Base-by-base conservation (phyloP, 1,139 yeast species). In the Yamadazyma spencermartinsiae region DNA sequence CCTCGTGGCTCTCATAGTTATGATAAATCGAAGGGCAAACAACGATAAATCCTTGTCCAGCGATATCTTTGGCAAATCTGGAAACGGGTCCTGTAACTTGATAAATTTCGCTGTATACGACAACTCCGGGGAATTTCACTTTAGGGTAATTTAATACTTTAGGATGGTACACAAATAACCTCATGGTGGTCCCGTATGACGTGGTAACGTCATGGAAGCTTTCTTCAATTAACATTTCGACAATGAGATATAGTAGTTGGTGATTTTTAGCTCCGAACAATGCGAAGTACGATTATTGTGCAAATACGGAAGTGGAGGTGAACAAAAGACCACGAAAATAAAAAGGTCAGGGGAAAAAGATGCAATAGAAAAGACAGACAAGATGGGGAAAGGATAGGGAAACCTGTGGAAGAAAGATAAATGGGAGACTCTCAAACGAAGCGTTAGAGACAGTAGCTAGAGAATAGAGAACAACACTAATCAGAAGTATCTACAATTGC, bases 11-110 rank as follows among this genome's bases (percentile, higher is more conserved):
- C 49, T 68, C 82, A 53, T 80, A 86, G 58, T 86, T 84, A 61
- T 86, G 95, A 61, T 85, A 86, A 33, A 82, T 80, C 2, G 88
- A 81, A 1, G 95, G 95, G 27, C 85, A 82, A 2, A 82, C 86
- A 21, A 80, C 90, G 38, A 86, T 80, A 56, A 75, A 86, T 0
- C 95, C 95, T 51, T 82, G 84, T 14, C 88, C 82, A 3, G 92
- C 92, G 51, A 86, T 85, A 51, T 76, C 83, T 50, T 81, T 81
- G 30, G 88, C 92, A 55, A 85, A 81, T 43, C 95, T 67, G 5
- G 85, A 66, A 12, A 86, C 95, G 2, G 95, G 94, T 0, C 86
- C 86, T 10, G 83, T 80, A 18, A 82, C 90, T 59, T 86, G 95
- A 58, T 86, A 86, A 48, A 86, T 86, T 58, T 86, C 95, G 45